Conservation (phyloP, 2,329 filamentous ascomycete genomes). For the Fusarium phyllophilum region DNA sequence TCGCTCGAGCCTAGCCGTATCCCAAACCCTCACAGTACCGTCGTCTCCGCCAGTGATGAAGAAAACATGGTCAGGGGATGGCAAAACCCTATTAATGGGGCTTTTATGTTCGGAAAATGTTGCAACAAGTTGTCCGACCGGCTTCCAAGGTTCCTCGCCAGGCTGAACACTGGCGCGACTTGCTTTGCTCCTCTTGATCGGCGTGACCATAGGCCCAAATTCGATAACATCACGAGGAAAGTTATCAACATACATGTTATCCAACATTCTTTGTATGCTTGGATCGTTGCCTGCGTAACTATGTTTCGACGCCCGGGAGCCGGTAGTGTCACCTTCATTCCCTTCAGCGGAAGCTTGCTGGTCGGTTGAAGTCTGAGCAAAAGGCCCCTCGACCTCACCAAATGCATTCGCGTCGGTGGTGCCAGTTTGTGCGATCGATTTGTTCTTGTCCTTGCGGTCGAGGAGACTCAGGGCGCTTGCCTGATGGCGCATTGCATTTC, state of each 20-base stretch:
- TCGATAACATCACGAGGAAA: conserved; percentile 73
- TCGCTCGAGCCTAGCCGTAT: conserved; percentile 86
- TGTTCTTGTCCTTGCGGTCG: conserved; percentile 67
- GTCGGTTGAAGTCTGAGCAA: conserved; percentile 50
- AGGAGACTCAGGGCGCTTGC: conserved; percentile 69
- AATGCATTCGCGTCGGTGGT: conserved; percentile 69
- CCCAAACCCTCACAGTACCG: conserved; percentile 92
- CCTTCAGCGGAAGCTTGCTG: conserved; percentile 39
- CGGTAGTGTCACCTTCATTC: conserved; percentile 46
- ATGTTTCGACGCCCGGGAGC: conserved; percentile 69
- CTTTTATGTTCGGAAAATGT: conserved; percentile 89
- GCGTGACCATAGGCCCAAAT: conserved; percentile 84
- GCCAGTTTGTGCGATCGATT: conserved; percentile 67
- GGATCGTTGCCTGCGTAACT: conserved; percentile 86
- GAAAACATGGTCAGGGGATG: conserved; percentile 91
- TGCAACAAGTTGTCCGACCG: conserved; percentile 83
- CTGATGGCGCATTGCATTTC: conserved; percentile 63
- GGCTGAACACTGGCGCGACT: conserved; percentile 59
- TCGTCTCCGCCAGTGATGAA: conserved; percentile 96
- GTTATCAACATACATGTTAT: conserved; percentile 83
- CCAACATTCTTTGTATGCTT: conserved; percentile 75
- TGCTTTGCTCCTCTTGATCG: conserved; percentile 67
- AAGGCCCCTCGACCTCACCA: conserved; percentile 68
- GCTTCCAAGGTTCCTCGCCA: conserved; percentile 74
- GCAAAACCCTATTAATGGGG: conserved; percentile 81